Percentiles rank a stretch among this genome's conserved stretches.
phyloP scores from a whole-genome alignment of 1,139 yeast species.

The Kurtzmaniella natalensis region DNA sequence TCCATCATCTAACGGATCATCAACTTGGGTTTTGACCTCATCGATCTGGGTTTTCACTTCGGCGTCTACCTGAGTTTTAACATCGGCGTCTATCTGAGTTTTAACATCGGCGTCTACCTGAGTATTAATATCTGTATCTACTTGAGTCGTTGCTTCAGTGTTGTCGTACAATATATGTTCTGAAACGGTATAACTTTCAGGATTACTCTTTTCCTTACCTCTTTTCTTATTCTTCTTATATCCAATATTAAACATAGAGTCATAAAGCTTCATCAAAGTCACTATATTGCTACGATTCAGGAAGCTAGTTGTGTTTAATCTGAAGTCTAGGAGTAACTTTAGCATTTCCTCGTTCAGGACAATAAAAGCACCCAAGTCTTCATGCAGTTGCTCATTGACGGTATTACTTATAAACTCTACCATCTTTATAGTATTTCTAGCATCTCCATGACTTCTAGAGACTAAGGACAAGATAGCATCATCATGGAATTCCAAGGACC shows the following conservation, averaged over 20 bases:
- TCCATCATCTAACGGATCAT: no score
- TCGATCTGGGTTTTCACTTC: not conserved
- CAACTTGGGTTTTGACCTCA: no score
- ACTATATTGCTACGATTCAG: slow-evolving; percentile 7
- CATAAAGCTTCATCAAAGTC: slow-evolving; percentile 11
- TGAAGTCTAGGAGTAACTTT: not conserved
- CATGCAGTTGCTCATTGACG: not conserved
- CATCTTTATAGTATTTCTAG: slow-evolving; percentile 29
- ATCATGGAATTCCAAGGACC: slow-evolving; percentile 12
- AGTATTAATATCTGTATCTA: not conserved
- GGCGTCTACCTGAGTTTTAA: not conserved
- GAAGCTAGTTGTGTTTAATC: no score
- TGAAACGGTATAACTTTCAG: not conserved
- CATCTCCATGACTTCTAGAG: slow-evolving; percentile 25
- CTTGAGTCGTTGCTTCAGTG: not conserved
- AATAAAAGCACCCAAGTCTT: not conserved
- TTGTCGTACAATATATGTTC: slow-evolving; percentile 8
- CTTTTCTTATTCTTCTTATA: not conserved
- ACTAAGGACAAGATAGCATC: slow-evolving; percentile 15
- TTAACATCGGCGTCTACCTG: not conserved
- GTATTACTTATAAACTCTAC: slow-evolving; percentile 25
- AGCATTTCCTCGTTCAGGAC: not conserved
- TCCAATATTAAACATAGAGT: slow-evolving; percentile 9
- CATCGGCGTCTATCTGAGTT: not conserved
- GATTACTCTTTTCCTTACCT: not conserved